Base-by-base conservation (phyloP, 768 basidiomycete species). In the Suillus fuscotomentosus region DNA sequence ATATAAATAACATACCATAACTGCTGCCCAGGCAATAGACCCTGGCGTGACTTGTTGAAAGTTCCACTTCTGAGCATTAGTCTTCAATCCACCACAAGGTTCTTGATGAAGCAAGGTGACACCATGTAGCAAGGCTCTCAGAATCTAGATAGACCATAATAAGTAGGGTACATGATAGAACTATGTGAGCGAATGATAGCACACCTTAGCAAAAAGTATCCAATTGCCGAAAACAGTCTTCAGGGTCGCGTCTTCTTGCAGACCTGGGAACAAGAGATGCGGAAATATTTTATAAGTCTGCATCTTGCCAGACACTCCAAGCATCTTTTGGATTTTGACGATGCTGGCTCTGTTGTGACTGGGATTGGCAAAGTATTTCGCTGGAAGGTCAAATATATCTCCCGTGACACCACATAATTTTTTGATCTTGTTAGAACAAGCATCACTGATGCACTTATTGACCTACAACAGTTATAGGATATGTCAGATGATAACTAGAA, bases 41-140 rank as follows among this genome's bases (percentile, higher is more conserved):
- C 62, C 62, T 27, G 53, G 62, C 8, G 54, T 63, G n/a, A 51
- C 48, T 41, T 51, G 27, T 39, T 38, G 22, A 17, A 63, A 38
- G 8, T 9, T 22, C 51, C 62, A 63, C 14, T 39, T 63, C 27
- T 15, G 3, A 17, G 34, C 62, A 63, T 63, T 63, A 4, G 51
- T 50, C 51, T 31, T 31, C 31, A 22, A 54, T 27, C 62, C 14
- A 8, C 62, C 53, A 13, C 47, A 48, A 48, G 47, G 47, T 22
- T 48, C 47, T 48, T 48, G 47, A 48, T 48, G 47, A 13, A 48
- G 47, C 1, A 5, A 48, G n/a, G 47, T 48, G 47, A 47, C 9
- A 2, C 45, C n/a, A 1, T 47, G 45, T n/a, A 47, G n/a, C 3
- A 10, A 47, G 8, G 45, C 45, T 47, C 45, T 47, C 45, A 47